Base-by-base conservation (phyloP, 1,284 basidiomycete species). In the Earliella scabrosa region DNA sequence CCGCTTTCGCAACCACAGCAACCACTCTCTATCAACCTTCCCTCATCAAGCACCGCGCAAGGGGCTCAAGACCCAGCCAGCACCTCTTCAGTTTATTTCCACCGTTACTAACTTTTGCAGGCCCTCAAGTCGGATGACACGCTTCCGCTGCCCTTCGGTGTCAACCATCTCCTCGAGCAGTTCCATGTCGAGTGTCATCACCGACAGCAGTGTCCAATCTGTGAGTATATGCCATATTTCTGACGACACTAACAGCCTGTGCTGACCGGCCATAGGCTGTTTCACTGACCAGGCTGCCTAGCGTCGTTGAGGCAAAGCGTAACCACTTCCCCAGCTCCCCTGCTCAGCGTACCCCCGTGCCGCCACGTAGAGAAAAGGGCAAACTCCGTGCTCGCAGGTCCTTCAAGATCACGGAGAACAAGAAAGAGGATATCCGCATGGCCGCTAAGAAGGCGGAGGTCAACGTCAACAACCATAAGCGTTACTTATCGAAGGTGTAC, bases 401-500 rank as follows among this genome's bases (percentile, higher is more conserved):
- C 20, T 26, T 45, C 16, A 49, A 55, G 40, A 50, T 49, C 46
- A 36, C 47, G 29, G 21, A 48, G 6, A 34, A 47, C 18, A 21
- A 58, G 31, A 63, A 55, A 27, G 60, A 61, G 38, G 50, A 54
- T 43, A 24, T 54, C 11, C 44, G 56, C 38, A 64, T 59, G 54
- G 45, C 50, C 56, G 34, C 57, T 34, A 68, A 66, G 54, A 56
- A 65, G 52, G 61, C 50, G 35, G 48, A 46, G 21, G 34, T 59
- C 45, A 40, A 58, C 39, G 13, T 41, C n/a, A 32, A 54, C 6
- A 31, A 24, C 5, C 10, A 41, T 23, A 23, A 24, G 39, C 35
- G 44, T 39, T 54, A 50, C 2, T 69, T 67, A 40, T 71, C 71
- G 21, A 73, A 73, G 56, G 73, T 83, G 20, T 87, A 75, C 64